Conservation (phyloP, 23 red algal species). For the Rhodosorus marinus region DNA sequence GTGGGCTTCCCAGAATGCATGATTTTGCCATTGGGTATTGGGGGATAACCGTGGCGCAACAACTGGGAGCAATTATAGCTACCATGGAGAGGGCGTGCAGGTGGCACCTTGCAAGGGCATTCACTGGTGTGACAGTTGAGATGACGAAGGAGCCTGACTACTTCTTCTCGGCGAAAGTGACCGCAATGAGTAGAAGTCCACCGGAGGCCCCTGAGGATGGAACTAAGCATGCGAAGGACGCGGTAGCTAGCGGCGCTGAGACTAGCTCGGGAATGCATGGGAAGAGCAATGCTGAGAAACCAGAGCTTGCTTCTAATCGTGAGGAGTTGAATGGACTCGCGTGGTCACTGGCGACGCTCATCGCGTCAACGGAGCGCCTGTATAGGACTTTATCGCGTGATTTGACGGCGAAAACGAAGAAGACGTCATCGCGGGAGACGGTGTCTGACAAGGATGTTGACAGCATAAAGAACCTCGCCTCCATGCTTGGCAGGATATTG, state of each 20-base stretch:
- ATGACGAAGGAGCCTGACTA: slow-evolving; percentile 18
- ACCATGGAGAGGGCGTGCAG: slow-evolving; percentile 31
- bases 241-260: slow-evolving; percentile 4
- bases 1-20: slow-evolving; percentile 1
- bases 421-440: slow-evolving; percentile 2
- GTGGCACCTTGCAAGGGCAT: slow-evolving; percentile 26
- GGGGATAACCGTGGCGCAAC: slow-evolving; percentile 12
- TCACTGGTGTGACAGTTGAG: slow-evolving; percentile 30
- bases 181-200: slow-evolving; percentile 10
- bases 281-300: slow-evolving; percentile 13
- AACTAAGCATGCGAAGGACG: neutral
- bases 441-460: slow-evolving; percentile 3
- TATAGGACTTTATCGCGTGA: slow-evolving; percentile 23
- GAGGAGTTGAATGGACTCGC: slow-evolving; percentile 18
- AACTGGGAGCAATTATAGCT: slow-evolving; percentile 24
- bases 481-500: slow-evolving; percentile 37
- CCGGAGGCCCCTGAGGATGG: slow-evolving; percentile 2
- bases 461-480: slow-evolving; percentile 5
- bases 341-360: slow-evolving; percentile 39
- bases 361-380: slow-evolving; percentile 21
- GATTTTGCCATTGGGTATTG: slow-evolving; percentile 10
- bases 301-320: neutral
- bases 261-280: neutral
- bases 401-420: slow-evolving; percentile 1
- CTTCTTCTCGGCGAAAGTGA: slow-evolving; percentile 14